These are phyloP conservation scores for Lycium ferocissimum DNA, from an alignment of 257 asterid genomes.

Conservation along the genomic window DNA sequence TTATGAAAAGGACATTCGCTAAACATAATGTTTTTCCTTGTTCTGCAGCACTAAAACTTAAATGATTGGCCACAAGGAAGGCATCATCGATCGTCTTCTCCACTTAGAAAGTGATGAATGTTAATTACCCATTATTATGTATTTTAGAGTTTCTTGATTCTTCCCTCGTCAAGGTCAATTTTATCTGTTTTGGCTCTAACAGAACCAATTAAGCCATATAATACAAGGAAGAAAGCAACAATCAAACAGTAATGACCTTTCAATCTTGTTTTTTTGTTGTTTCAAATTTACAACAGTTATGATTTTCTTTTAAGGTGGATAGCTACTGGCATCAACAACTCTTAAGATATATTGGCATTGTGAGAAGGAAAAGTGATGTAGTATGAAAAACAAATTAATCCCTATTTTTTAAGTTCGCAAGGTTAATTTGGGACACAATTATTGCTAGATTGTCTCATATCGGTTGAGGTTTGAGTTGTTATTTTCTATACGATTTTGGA, in stretches of 20 bases:
- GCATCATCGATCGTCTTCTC: slow-evolving; percentile 36
- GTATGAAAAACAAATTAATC: neutral
- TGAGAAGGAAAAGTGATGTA: neutral
- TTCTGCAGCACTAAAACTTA: slow-evolving; percentile 16
- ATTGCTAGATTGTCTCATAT: neutral
- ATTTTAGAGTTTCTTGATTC: neutral
- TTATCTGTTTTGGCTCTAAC: slow-evolving; percentile 6
- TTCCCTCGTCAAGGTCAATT: neutral
- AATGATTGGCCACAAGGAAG: slow-evolving; percentile 46
- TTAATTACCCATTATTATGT: slow-evolving; percentile 2
- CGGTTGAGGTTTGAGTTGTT: neutral
- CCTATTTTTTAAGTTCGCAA: neutral
- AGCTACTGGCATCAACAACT: neutral
- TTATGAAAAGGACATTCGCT: slow-evolving; percentile 6
- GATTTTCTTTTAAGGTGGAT: neutral
- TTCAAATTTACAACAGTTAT: neutral
- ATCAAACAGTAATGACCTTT: slow-evolving; percentile 24
- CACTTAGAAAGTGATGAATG: slow-evolving; percentile 30
- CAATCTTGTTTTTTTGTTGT: neutral
- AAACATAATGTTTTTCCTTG: slow-evolving; percentile 13
- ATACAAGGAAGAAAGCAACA: slow-evolving; percentile 10
- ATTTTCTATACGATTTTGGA: neutral
- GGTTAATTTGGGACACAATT: neutral
- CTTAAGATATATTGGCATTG: neutral
- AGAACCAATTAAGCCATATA: neutral